Evolutionary conservation across 148 eudicot species (phyloP).

Genomic region (Silene latifolia): DNA sequence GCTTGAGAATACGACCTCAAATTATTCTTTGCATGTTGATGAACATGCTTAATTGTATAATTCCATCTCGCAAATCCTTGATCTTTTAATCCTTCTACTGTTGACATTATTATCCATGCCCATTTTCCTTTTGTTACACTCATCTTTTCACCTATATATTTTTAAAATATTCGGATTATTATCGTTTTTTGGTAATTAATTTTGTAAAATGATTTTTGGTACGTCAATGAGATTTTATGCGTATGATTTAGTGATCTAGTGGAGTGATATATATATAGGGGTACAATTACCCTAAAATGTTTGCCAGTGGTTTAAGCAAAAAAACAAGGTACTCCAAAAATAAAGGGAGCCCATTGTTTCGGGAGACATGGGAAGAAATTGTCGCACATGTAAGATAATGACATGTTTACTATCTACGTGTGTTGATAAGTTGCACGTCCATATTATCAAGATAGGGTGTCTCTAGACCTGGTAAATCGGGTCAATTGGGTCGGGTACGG

Average conservation of each 20-base stretch:
- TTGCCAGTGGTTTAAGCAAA: too few relatives aligned
- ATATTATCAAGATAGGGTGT: too few relatives aligned
- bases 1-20: conserved; percentile 19
- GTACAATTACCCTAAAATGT: too few relatives aligned
- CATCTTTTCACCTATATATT: neutral
- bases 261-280: too few relatives aligned
- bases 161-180: too few relatives aligned
- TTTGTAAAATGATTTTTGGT: too few relatives aligned
- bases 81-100: conserved; percentile 23
- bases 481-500: too few relatives aligned
- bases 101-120: conserved; percentile 8
- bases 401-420: too few relatives aligned
- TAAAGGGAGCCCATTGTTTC: neutral
- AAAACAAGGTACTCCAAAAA: too few relatives aligned
- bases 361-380: neutral
- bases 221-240: too few relatives aligned
- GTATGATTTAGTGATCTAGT: neutral
- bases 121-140: conserved; percentile 1
- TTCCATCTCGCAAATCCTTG: conserved; percentile 25
- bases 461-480: too few relatives aligned
- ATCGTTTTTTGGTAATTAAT: too few relatives aligned
- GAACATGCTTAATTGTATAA: conserved; percentile 11
- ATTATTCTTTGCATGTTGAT: conserved; percentile 13
- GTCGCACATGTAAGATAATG: neutral
- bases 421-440: neutral